Percentiles rank a stretch among this genome's conserved stretches.
These are phyloP conservation scores for Eleusine indica DNA, from an alignment of 176 grass and related monocot genomes.

Conservation along the genomic window DNA sequence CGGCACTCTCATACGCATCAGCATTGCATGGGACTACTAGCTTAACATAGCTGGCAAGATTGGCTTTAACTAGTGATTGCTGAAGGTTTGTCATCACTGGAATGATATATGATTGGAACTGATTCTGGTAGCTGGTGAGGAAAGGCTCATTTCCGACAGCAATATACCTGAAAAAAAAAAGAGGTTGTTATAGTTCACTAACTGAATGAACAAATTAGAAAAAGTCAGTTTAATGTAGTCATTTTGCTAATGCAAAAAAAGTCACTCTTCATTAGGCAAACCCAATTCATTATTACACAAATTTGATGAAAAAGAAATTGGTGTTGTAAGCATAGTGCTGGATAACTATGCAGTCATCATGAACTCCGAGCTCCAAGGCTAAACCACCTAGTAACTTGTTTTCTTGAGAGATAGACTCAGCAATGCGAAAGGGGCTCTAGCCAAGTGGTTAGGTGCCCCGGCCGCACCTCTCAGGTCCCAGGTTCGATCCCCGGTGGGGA, in stretches of 20 bases:
- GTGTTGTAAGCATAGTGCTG: background rate
- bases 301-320: background rate
- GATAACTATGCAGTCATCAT: background rate
- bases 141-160: slow-evolving; percentile 97
- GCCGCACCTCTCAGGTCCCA: too few relatives aligned
- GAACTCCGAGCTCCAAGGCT: background rate
- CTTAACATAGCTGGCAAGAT: slow-evolving; percentile 83
- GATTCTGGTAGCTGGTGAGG: slow-evolving; percentile 83
- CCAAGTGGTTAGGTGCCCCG: too few relatives aligned
- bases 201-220: background rate
- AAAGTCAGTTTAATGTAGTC: background rate
- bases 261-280: background rate
- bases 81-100: slow-evolving; percentile 82
- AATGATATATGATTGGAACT: slow-evolving; percentile 73
- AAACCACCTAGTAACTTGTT: background rate
- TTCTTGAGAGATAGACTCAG: background rate
- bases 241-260: background rate
- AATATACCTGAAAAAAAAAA: slow-evolving; percentile 65
- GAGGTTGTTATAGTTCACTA: background rate
- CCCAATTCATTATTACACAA: background rate
- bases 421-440: too few relatives aligned
- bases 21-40: slow-evolving; percentile 95
- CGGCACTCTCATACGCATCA: slow-evolving; percentile 75
- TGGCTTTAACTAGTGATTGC: slow-evolving; percentile 82
- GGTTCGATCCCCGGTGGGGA: too few relatives aligned